Percentiles rank a stretch among this genome's conserved stretches.
Evolutionary conservation across 495 filamentous ascomycete genomes (phyloP).

Genomic region (Tuber indicum): DNA sequence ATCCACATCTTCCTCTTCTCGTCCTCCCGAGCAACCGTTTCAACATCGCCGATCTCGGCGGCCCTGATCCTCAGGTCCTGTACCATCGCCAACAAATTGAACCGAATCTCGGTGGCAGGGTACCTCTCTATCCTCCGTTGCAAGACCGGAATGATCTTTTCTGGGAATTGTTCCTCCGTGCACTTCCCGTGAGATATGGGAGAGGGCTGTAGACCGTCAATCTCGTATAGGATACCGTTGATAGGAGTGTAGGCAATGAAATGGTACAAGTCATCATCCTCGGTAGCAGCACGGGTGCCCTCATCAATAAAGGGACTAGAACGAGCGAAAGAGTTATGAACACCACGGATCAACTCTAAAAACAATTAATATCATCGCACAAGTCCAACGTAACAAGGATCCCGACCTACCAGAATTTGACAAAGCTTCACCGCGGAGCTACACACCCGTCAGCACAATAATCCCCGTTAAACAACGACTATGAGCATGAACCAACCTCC

Average conservation of each 20-base stretch:
- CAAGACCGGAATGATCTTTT: conserved; percentile 78
- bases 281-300: conserved; percentile 56
- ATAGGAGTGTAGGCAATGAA: conserved; percentile 93
- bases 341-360: conserved; percentile 76
- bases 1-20: conserved; percentile 77
- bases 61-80: conserved; percentile 70
- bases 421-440: conserved; percentile 54
- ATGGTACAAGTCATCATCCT: conserved; percentile 83
- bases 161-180: conserved; percentile 61
- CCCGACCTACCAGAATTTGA: conserved; percentile 49
- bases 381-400: background rate
- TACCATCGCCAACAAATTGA: conserved; percentile 91
- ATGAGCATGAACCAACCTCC: conserved; percentile 49
- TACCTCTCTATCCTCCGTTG: conserved; percentile 79
- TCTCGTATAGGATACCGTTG: conserved; percentile 75
- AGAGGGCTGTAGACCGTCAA: conserved; percentile 87
- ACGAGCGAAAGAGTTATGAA: conserved; percentile 88
- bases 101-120: conserved; percentile 78
- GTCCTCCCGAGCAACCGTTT: conserved; percentile 72
- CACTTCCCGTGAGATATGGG: conserved; percentile 83
- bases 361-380: conserved; percentile 4
- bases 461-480: background rate
- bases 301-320: conserved; percentile 89
- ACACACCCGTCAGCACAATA: conserved; percentile 11
- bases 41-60: conserved; percentile 72